Conservation (phyloP, 805 yeast species). For the Cyberlindnera bimundalis region DNA sequence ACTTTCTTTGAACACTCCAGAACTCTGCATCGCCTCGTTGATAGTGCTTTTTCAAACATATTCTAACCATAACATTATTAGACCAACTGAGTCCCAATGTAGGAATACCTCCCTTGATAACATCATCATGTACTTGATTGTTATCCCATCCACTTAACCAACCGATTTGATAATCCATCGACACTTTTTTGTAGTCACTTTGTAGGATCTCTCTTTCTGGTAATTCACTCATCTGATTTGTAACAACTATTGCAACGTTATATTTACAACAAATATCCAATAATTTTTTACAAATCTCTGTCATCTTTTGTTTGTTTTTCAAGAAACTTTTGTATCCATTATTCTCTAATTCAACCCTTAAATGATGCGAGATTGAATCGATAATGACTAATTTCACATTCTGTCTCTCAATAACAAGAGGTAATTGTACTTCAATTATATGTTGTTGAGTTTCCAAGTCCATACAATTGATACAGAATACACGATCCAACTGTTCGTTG, state of each 20-base stretch:
- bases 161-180: constrained; percentile 63
- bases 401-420: constrained; percentile 43
- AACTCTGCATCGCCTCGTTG: constrained; percentile 30
- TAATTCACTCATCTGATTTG: constrained; percentile 79
- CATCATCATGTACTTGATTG: constrained; percentile 22
- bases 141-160: constrained; percentile 74
- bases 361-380: constrained; percentile 82
- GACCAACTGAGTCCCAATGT: constrained; percentile 57
- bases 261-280: constrained; percentile 43
- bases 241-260: constrained; percentile 59
- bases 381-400: constrained; percentile 57
- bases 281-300: constrained; percentile 43
- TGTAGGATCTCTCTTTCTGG: constrained; percentile 29
- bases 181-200: constrained; percentile 28
- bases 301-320: constrained; percentile 42
- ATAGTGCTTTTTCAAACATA: constrained; percentile 42
- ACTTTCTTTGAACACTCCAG: constrained; percentile 30
- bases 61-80: constrained; percentile 46
- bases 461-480: constrained; percentile 55
- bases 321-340: constrained; percentile 13
- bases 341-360: constrained; percentile 55
- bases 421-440: constrained; percentile 65
- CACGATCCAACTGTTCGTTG: constrained; percentile 33
- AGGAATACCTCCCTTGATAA: constrained; percentile 37
- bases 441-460: constrained; percentile 76